A percentile compares a stretch with the other conserved stretches of the same genome.
Evolutionary conservation across 164 flowering plant species (phyloP).

Genomic region (Houttuynia cordata): DNA sequence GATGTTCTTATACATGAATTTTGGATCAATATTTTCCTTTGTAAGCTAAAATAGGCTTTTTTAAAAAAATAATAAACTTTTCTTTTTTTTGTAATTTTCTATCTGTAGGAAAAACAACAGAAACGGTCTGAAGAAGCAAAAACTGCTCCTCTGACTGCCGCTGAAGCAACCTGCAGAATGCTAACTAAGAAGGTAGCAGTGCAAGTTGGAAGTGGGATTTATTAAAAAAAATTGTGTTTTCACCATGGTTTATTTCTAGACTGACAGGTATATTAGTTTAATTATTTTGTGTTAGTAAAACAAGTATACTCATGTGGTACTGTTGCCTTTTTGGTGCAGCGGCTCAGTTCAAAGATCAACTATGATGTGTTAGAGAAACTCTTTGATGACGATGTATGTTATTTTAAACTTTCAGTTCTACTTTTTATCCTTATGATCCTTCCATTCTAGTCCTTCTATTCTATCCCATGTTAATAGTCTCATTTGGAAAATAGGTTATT

Average conservation of each 20-base stretch:
- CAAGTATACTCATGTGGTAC: background rate
- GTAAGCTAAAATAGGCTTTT: background rate
- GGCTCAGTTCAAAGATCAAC: constrained; percentile 58
- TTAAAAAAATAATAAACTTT: background rate
- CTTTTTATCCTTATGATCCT: background rate
- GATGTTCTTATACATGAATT: background rate
- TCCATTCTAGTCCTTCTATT: background rate
- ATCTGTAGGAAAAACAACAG: constrained; percentile 42
- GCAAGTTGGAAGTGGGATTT: no score
- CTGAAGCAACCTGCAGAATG: constrained; percentile 63
- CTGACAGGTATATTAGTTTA: no score
- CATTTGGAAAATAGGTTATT: no score
- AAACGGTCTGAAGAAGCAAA: constrained; percentile 55
- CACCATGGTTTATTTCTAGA: background rate
- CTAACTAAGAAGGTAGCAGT: constrained; percentile 45
- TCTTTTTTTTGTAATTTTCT: background rate
- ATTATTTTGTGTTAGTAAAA: background rate
- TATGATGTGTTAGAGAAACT: constrained; percentile 46
- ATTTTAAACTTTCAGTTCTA: background rate
- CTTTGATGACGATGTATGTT: constrained; percentile 24
- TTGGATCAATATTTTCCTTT: background rate
- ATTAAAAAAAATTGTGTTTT: background rate
- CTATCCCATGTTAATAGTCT: no score
- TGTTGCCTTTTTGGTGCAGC: constrained; percentile 21
- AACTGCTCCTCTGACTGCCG: constrained; percentile 54